These are phyloP conservation scores for Rubia balearica DNA, from an alignment of 305 asterid species.

Conservation along the genomic window DNA sequence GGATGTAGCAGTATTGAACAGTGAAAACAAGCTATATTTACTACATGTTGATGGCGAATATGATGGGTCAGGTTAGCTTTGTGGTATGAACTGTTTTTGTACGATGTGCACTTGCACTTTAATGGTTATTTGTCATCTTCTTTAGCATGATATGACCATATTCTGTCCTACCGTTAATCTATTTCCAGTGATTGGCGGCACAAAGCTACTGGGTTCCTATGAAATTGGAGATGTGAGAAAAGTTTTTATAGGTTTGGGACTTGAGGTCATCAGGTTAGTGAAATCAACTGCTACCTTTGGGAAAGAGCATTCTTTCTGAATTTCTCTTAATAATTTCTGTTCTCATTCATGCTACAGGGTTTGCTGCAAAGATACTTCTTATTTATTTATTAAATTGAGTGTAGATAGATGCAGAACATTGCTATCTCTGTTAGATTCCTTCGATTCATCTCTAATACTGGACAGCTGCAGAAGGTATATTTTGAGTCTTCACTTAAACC, in stretches of 20 bases:
- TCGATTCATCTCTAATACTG: slow-evolving; percentile 25
- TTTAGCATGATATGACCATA: slow-evolving; percentile 4
- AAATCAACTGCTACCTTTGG: slow-evolving; percentile 13
- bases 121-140: slow-evolving; percentile 9
- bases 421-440: slow-evolving; percentile 27
- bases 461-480: slow-evolving; percentile 37
- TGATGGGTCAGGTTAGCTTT: slow-evolving; percentile 67
- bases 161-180: slow-evolving; percentile 15
- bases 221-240: slow-evolving; percentile 28
- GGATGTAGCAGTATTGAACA: slow-evolving; percentile 35
- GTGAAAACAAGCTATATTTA: slow-evolving; percentile 33
- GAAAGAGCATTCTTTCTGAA: slow-evolving; percentile 6
- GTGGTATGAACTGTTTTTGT: slow-evolving; percentile 48
- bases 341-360: slow-evolving; percentile 24
- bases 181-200: slow-evolving; percentile 30
- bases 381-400: slow-evolving; percentile 37
- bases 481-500: slow-evolving; percentile 3
- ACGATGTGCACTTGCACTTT: slow-evolving; percentile 24
- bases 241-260: slow-evolving; percentile 44
- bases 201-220: slow-evolving; percentile 34
- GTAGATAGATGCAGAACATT: slow-evolving; percentile 32
- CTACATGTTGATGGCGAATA: slow-evolving; percentile 29
- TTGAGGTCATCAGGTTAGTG: slow-evolving; percentile 39
- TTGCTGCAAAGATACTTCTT: slow-evolving; percentile 29
- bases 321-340: slow-evolving; percentile 19